Evolutionary conservation across 441 rosid genomes (phyloP).

Genomic region (Bruguiera hainesii): DNA sequence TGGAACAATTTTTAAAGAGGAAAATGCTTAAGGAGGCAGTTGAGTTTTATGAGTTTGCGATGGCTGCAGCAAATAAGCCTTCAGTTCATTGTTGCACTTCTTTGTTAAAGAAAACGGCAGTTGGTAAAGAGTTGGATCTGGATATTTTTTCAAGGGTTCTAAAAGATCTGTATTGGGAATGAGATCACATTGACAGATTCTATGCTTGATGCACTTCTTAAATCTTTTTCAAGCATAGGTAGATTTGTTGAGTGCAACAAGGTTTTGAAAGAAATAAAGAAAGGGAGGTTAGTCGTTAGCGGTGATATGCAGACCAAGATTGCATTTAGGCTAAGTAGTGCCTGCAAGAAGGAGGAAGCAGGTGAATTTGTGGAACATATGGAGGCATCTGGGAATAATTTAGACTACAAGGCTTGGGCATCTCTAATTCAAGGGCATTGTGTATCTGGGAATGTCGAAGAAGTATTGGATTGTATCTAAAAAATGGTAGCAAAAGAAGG

Average conservation of each 20-base stretch:
- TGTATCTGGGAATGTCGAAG: conserved; percentile 52
- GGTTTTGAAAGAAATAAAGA: conserved; percentile 63
- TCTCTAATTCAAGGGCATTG: conserved; percentile 72
- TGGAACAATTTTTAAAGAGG: conserved; percentile 50
- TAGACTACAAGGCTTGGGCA: conserved; percentile 54
- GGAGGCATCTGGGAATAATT: conserved; percentile 41
- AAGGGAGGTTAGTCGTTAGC: conserved; percentile 42
- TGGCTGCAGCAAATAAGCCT: conserved; percentile 62
- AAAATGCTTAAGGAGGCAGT: conserved; percentile 71
- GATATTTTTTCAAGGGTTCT: conserved; percentile 61
- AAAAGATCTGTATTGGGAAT: conserved; percentile 36
- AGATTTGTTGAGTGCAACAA: conserved; percentile 48
- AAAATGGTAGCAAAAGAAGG: conserved; percentile 47
- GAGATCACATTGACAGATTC: conserved; percentile 59
- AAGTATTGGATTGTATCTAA: conserved; percentile 53
- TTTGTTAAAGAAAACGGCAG: conserved; percentile 63
- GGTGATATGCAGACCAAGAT: conserved; percentile 47
- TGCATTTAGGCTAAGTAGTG: conserved; percentile 45
- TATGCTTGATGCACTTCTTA: conserved; percentile 52
- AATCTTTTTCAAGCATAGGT: conserved; percentile 58
- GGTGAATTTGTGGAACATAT: conserved; percentile 42
- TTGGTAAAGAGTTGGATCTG: conserved; percentile 51
- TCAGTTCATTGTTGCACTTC: conserved; percentile 38
- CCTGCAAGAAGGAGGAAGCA: conserved; percentile 50
- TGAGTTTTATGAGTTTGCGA: conserved; percentile 62